phyloP scores from a whole-genome alignment of 768 basidiomycete species.

The Trametopsis cervina region DNA sequence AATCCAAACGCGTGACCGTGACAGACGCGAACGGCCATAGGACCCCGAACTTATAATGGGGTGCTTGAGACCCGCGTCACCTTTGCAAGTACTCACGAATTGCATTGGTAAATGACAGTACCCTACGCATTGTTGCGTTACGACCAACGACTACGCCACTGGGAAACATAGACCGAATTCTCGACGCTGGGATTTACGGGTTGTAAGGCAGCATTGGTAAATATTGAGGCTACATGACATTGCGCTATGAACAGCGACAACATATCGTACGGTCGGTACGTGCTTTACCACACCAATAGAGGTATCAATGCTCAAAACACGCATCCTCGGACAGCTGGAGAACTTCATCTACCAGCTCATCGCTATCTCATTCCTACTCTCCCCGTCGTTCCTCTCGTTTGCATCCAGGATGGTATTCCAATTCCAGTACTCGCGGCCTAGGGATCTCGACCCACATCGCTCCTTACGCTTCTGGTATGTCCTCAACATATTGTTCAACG shows the following conservation, averaged over 20 bases:
- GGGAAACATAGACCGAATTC: too few species aligned
- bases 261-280: conserved; percentile 25
- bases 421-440: conserved; percentile 58
- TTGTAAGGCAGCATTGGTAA: too few species aligned
- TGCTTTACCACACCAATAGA: not conserved
- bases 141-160: too few species aligned
- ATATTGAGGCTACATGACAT: conserved; percentile 27
- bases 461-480: conserved; percentile 66
- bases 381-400: conserved; percentile 55
- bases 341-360: conserved; percentile 65
- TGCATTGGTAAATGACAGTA: too few species aligned
- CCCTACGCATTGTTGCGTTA: too few species aligned
- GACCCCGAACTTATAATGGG: too few species aligned
- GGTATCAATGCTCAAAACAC: not conserved
- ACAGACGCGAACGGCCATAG: too few species aligned
- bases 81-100: too few species aligned
- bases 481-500: conserved; percentile 52
- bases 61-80: too few species aligned
- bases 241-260: conserved; percentile 25
- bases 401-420: conserved; percentile 52
- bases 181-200: too few species aligned
- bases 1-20: too few species aligned
- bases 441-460: conserved; percentile 55
- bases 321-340: conserved; percentile 45
- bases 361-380: conserved; percentile 69